Evolutionary conservation across 75 land plant genomes (phyloP), one percentile per base, ranked within the genome.

Genomic region (Ceratopteris richardii): DNA sequence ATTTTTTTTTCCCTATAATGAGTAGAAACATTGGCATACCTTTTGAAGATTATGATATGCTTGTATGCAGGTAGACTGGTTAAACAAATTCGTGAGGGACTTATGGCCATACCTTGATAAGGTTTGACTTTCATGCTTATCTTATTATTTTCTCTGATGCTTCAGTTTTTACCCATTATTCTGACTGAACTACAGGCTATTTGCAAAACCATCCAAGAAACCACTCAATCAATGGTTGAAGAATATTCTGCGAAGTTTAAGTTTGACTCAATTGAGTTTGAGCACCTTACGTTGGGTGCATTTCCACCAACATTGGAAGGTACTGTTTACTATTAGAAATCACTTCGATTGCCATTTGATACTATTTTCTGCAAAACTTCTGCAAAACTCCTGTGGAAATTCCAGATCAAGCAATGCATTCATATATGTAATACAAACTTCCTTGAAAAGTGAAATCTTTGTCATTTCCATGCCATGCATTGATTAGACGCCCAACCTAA

Each of bases 41-140:
- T 46, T 46, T 6, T 18, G 22, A 3, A 46, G 50, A 46, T 5
- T 2, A 18, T 18, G 5, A 5, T 3, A 2, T 21, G 18, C 2
- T 46, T 14, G 2, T 21, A 5, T 46, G 22, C 88, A 90, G 97
- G 93, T 87, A 54, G 88, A 87, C 36, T 90, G 97, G 97, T 42
- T 87, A 43, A 90, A 90, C 61, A 83, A 67, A 65, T 82, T 84
- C 47, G 11, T 87, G 4, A 36, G n/a, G 0, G 77, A 79, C 43
- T 70, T 90, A 57, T 90, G 97, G 97, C 97, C 97, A 55, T 90
- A 81, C 56, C 73, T 90, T 57, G 88, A 90, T 70, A 90, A 87
- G 97, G 97, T 88, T 56, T 19, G 14, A 37, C 2, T 9, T 28
- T 22, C 29, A 54, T 28, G 2, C 23, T 54, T 27, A 5, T 16